Conservation (phyloP, 352 stramenopile species). For the Detonula confervacea region DNA sequence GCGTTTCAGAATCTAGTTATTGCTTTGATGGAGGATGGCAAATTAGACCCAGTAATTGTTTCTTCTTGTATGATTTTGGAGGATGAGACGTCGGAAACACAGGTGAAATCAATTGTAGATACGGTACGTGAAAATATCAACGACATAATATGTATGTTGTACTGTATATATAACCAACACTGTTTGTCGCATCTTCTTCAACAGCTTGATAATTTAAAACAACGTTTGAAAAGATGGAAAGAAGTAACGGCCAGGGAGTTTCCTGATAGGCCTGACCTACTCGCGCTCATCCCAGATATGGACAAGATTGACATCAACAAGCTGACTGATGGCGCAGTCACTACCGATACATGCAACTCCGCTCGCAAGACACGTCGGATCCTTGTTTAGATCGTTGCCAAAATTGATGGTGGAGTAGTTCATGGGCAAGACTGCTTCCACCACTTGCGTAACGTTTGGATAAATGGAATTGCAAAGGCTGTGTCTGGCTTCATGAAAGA, state of each 20-base stretch:
- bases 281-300: background rate
- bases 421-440: conserved; percentile 6
- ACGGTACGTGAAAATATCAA: background rate
- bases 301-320: background rate
- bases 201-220: conserved; percentile 9
- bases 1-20: background rate
- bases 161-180: background rate
- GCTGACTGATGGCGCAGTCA: background rate
- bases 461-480: background rate
- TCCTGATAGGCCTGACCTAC: background rate
- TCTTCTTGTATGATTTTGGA: no score
- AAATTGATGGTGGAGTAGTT: background rate
- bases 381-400: background rate
- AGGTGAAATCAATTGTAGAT: background rate
- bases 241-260: background rate
- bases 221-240: conserved; percentile 11
- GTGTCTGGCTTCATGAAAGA: background rate
- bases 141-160: background rate
- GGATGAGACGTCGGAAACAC: background rate
- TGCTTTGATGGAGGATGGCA: background rate
- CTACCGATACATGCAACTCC: conserved; percentile 10
- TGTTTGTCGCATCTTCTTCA: background rate
- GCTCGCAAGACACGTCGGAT: background rate
- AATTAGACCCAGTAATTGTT: no score
- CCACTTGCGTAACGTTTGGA: conserved; percentile 5